These are phyloP conservation scores for Dothiorella sarmentorum DNA, from an alignment of 2,329 filamentous ascomycete genomes.

Conservation along the genomic window DNA sequence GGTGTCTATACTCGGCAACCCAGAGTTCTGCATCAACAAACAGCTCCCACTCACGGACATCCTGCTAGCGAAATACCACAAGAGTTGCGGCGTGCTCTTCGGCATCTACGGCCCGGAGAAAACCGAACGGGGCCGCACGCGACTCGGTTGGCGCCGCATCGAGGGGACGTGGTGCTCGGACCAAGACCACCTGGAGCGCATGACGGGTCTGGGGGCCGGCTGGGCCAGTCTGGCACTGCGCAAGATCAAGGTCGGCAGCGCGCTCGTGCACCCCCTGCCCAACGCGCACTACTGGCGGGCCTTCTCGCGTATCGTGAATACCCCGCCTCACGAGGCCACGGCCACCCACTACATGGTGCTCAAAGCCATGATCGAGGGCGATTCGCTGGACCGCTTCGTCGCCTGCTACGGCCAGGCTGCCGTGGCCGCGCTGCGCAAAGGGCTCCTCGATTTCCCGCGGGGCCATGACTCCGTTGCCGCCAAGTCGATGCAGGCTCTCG, in stretches of 20 bases:
- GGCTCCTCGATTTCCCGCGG: slow-evolving; percentile 14
- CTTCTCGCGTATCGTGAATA: slow-evolving; percentile 72
- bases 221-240: slow-evolving; percentile 80
- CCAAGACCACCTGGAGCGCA: slow-evolving; percentile 74
- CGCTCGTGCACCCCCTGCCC: slow-evolving; percentile 54
- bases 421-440: slow-evolving; percentile 57
- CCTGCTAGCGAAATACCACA: slow-evolving; percentile 79
- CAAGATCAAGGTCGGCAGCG: slow-evolving; percentile 58
- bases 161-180: slow-evolving; percentile 57
- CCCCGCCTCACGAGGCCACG: slow-evolving; percentile 53
- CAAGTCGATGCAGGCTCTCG: neutral
- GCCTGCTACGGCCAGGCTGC: slow-evolving; percentile 76
- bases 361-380: slow-evolving; percentile 51
- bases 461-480: slow-evolving; percentile 12
- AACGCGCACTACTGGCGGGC: slow-evolving; percentile 78
- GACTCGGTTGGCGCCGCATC: slow-evolving; percentile 32
- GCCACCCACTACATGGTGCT: slow-evolving; percentile 50
- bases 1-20: slow-evolving; percentile 3
- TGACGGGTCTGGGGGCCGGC: slow-evolving; percentile 79
- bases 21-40: slow-evolving; percentile 2
- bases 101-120: slow-evolving; percentile 74
- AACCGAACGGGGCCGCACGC: slow-evolving; percentile 46
- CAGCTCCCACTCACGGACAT: slow-evolving; percentile 73
- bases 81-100: slow-evolving; percentile 79
- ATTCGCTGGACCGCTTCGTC: slow-evolving; percentile 72